phyloP scores from a whole-genome alignment of 139 green algal genomes.

The Pleodorina starrii region DNA sequence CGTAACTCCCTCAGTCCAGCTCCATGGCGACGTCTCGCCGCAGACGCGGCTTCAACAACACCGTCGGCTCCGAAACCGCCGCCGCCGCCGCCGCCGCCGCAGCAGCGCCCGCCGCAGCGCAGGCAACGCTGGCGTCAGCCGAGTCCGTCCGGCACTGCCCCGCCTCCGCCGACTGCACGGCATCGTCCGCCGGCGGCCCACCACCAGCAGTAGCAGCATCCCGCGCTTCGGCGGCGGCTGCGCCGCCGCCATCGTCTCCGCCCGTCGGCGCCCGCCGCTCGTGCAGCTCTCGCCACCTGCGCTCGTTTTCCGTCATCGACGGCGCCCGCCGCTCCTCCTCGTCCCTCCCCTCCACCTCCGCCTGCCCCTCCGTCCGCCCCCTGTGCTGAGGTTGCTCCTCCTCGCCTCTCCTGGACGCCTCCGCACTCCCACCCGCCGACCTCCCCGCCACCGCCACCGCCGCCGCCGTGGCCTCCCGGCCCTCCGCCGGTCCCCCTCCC shows the following conservation, averaged over 20 bases:
- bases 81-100: not conserved
- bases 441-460: not conserved
- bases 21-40: conserved; percentile 22
- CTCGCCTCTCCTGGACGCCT: not conserved
- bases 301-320: conserved; percentile 57
- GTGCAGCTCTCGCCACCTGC: conserved; percentile 57
- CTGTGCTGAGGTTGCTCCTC: not conserved
- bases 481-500: too few species aligned
- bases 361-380: not conserved
- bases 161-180: too few species aligned
- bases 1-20: conserved; percentile 51
- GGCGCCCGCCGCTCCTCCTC: not conserved
- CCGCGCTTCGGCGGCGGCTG: not conserved
- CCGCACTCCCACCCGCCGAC: not conserved
- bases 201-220: too few species aligned
- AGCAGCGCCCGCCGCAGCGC: not conserved
- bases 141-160: too few species aligned
- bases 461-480: not conserved
- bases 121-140: too few species aligned
- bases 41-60: conserved; percentile 30
- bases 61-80: not conserved
- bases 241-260: not conserved
- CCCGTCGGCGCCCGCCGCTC: not conserved
- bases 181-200: too few species aligned
- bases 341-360: not conserved